Evolutionary conservation across 352 stramenopile species (phyloP).

Genomic region (Blastocystis sp.): DNA sequence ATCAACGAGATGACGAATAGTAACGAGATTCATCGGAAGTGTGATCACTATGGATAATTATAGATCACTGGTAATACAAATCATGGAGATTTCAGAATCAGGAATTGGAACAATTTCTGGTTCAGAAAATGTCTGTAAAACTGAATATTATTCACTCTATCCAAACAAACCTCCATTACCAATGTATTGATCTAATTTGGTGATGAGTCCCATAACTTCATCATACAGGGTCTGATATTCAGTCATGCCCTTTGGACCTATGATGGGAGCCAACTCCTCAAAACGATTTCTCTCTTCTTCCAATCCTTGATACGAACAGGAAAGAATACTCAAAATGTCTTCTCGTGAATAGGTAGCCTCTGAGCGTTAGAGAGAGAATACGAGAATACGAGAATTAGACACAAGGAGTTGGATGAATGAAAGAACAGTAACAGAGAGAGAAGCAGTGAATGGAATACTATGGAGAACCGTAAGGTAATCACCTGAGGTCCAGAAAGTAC

Average conservation of each 20-base stretch:
- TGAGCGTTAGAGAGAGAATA: neutral
- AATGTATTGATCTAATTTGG: neutral
- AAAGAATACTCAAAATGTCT: neutral
- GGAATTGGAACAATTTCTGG: neutral
- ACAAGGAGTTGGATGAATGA: neutral
- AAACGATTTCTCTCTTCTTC: neutral
- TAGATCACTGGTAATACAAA: neutral
- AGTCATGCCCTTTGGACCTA: neutral
- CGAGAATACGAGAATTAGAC: neutral
- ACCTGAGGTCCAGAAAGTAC: conserved; percentile 4
- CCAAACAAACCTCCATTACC: neutral
- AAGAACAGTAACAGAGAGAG: neutral
- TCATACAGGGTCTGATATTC: conserved; percentile 16
- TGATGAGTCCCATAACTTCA: neutral
- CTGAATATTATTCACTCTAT: neutral
- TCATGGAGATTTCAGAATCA: neutral
- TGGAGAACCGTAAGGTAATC: neutral
- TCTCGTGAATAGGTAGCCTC: neutral
- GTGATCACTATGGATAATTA: neutral
- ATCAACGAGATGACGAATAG: neutral
- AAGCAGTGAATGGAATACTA: neutral
- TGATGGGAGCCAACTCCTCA: neutral
- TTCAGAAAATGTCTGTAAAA: neutral
- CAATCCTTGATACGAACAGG: neutral
- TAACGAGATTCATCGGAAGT: neutral